Percentiles rank a stretch among this genome's conserved stretches.
phyloP scores from a whole-genome alignment of 2,329 filamentous ascomycete species.

The Xylariaceae sp. region DNA sequence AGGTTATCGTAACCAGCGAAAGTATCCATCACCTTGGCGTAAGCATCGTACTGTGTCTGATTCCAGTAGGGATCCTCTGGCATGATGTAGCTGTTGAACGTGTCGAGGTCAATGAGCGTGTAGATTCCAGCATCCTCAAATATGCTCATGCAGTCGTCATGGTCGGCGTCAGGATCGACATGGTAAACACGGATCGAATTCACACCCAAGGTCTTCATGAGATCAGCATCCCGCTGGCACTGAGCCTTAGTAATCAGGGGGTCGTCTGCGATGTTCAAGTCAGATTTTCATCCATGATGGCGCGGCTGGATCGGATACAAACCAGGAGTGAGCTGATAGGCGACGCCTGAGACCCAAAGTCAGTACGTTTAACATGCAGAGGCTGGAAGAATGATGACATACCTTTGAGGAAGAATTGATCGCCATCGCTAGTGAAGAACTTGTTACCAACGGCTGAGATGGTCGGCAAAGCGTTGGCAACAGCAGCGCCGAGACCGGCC shows the following conservation, averaged over 20 bases:
- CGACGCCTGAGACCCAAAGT: conserved; percentile 55
- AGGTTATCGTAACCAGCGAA: conserved; percentile 78
- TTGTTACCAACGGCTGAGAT: conserved; percentile 68
- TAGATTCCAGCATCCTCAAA: conserved; percentile 82
- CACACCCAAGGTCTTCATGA: conserved; percentile 78
- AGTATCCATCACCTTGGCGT: conserved; percentile 70
- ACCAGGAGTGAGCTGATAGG: conserved; percentile 60
- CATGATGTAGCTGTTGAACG: conserved; percentile 66
- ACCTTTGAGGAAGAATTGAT: conserved; percentile 85
- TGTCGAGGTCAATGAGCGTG: conserved; percentile 78
- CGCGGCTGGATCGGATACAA: conserved; percentile 16
- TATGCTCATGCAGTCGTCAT: conserved; percentile 76
- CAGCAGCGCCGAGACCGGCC: conserved; percentile 30
- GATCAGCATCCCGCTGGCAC: conserved; percentile 69
- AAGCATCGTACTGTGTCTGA: conserved; percentile 64
- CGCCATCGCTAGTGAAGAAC: conserved; percentile 78
- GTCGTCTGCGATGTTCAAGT: conserved; percentile 50
- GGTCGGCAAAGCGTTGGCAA: conserved; percentile 43
- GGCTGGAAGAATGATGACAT: conserved; percentile 15
- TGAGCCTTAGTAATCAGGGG: conserved; percentile 74
- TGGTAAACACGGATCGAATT: conserved; percentile 89
- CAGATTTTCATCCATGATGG: conserved; percentile 1
- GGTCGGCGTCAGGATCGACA: conserved; percentile 68
- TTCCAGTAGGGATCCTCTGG: conserved; percentile 68
- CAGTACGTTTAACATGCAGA: conserved; percentile 1